Conservation (phyloP, 73 alveolate species). For the Loxodes magnus region DNA sequence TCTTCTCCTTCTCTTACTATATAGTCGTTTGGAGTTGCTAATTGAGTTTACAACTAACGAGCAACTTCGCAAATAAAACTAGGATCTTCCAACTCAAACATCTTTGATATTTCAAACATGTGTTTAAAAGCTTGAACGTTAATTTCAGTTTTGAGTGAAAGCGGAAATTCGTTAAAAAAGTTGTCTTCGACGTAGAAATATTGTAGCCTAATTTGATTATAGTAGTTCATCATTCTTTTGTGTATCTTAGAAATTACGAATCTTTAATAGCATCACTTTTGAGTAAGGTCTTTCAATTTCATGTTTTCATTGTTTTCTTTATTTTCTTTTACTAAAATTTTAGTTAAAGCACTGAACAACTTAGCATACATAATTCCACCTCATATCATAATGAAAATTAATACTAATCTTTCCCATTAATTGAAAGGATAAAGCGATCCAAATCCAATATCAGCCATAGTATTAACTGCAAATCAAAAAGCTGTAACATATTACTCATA, state of each 20-base stretch:
- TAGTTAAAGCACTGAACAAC: slow-evolving; percentile 30
- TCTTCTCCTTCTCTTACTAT: slow-evolving; percentile 29
- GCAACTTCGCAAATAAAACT: slow-evolving; percentile 30
- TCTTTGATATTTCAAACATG: slow-evolving; percentile 27
- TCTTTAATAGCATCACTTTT: slow-evolving; percentile 12
- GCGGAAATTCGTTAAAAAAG: slow-evolving; percentile 35
- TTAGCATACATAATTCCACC: slow-evolving; percentile 44
- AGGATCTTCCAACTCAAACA: slow-evolving; percentile 47
- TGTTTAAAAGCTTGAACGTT: slow-evolving; percentile 24
- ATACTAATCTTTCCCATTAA: slow-evolving; percentile 17
- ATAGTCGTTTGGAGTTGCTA: slow-evolving; percentile 22
- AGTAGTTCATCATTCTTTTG: not conserved
- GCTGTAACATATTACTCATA: slow-evolving; percentile 28
- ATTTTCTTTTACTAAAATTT: slow-evolving; percentile 17
- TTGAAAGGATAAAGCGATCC: slow-evolving; percentile 30
- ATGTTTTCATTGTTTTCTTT: slow-evolving; percentile 18
- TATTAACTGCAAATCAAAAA: slow-evolving; percentile 27
- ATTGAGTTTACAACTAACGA: slow-evolving; percentile 20
- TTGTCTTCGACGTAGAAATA: slow-evolving; percentile 1
- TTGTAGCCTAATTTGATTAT: not conserved
- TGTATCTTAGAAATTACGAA: not conserved
- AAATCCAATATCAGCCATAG: slow-evolving; percentile 41
- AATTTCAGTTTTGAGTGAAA: slow-evolving; percentile 29
- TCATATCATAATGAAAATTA: slow-evolving; percentile 23
- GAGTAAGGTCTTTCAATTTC: slow-evolving; percentile 29